A percentile compares a stretch with the other conserved stretches of the same genome.
Conservation (phyloP, 1,139 yeast genomes). For the Blastobotrys aristatus region DNA sequence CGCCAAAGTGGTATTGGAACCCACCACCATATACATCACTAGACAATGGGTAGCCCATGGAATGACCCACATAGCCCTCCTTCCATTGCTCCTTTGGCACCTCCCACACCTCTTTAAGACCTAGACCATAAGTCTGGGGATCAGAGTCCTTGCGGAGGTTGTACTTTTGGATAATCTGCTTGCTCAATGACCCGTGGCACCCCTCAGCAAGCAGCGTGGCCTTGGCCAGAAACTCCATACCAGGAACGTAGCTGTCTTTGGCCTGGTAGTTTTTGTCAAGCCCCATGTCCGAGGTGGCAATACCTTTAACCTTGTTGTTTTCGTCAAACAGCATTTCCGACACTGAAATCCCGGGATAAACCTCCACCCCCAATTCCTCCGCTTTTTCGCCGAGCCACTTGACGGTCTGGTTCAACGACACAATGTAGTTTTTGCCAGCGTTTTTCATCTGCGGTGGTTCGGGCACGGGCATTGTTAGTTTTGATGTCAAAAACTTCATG, state of each 20-base stretch:
- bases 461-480: constrained; percentile 63
- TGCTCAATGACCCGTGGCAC: constrained; percentile 89
- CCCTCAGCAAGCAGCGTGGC: constrained; percentile 91
- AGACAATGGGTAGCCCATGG: constrained; percentile 83
- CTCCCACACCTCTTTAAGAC: constrained; percentile 96
- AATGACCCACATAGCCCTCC: constrained; percentile 78
- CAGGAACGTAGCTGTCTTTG: constrained; percentile 78
- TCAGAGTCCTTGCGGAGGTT: constrained; percentile 60
- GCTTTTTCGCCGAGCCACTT: constrained; percentile 83
- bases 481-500: constrained; percentile 63
- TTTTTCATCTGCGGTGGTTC: constrained; percentile 92
- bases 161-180: constrained; percentile 65
- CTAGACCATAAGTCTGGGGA: constrained; percentile 90
- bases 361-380: constrained; percentile 87
- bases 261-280: constrained; percentile 68
- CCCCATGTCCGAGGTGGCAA: constrained; percentile 93
- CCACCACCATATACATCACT: constrained; percentile 88
- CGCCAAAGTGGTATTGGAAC: constrained; percentile 94
- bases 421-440: constrained; percentile 70
- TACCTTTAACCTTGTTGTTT: constrained; percentile 62
- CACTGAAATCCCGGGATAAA: constrained; percentile 90
- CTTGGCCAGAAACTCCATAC: constrained; percentile 93
- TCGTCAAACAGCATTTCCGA: constrained; percentile 68
- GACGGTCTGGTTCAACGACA: constrained; percentile 74
- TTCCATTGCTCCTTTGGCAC: constrained; percentile 79